These are phyloP conservation scores for Cryptococcus floricola DNA, from an alignment of 1,284 basidiomycete genomes.

Conservation along the genomic window DNA sequence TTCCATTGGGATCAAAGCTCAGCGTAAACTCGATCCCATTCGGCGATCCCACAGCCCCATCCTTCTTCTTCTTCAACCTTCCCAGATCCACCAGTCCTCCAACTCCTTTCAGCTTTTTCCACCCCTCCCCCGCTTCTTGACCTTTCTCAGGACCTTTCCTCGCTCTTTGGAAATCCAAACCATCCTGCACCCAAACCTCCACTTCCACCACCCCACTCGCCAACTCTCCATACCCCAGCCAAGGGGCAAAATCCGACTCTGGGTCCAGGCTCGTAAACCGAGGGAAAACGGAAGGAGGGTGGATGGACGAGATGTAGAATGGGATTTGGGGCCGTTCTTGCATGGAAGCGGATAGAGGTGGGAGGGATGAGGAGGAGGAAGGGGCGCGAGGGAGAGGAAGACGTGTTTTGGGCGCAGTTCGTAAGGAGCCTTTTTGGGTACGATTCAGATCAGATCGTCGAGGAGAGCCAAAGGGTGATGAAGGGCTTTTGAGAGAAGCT, in stretches of 20 bases:
- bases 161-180: no score
- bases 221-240: conserved; percentile 29
- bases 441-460: not conserved
- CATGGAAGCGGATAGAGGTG: not conserved
- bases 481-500: not conserved
- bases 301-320: conserved; percentile 48
- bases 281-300: conserved; percentile 43
- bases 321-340: conserved; percentile 19
- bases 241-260: conserved; percentile 43
- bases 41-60: conserved; percentile 3
- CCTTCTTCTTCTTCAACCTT: conserved; percentile 9
- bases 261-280: conserved; percentile 34
- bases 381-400: not conserved
- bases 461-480: not conserved
- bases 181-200: conserved; percentile 35
- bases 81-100: conserved; percentile 19
- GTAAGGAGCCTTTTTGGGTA: no score
- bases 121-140: conserved; percentile 9
- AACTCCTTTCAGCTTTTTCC: conserved; percentile 11
- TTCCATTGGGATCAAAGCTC: conserved; percentile 16
- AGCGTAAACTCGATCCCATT: conserved; percentile 38
- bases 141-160: conserved; percentile 10
- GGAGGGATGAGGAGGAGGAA: not conserved
- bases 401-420: no score
- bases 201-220: conserved; percentile 27